Conservation (phyloP, 768 basidiomycete species). For the Mrakia frigida region DNA sequence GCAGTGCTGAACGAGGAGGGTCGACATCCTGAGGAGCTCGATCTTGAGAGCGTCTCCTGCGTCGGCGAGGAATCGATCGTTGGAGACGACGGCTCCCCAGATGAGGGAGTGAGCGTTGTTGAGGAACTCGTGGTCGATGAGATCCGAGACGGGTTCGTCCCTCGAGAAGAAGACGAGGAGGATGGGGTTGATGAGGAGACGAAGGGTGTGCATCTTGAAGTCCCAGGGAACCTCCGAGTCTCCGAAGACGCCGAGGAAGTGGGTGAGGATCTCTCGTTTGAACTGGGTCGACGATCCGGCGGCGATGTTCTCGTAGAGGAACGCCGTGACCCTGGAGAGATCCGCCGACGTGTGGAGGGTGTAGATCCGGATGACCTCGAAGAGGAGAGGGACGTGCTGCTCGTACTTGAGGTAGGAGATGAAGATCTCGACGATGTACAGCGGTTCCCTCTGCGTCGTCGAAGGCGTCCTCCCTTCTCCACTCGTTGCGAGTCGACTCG, state of each 20-base stretch:
- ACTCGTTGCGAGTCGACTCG: slow-evolving; percentile 31
- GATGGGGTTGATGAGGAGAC: slow-evolving; percentile 79
- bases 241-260: slow-evolving; percentile 81
- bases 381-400: slow-evolving; percentile 77
- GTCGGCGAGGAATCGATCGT: slow-evolving; percentile 27
- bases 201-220: slow-evolving; percentile 62
- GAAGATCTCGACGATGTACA: slow-evolving; percentile 70
- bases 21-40: slow-evolving; percentile 84
- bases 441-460: slow-evolving; percentile 45
- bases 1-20: slow-evolving; percentile 78
- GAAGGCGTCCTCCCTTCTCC: slow-evolving; percentile 36
- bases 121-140: slow-evolving; percentile 69
- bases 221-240: slow-evolving; percentile 58
- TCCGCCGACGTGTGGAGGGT: slow-evolving; percentile 76
- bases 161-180: slow-evolving; percentile 69
- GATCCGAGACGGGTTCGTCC: slow-evolving; percentile 51
- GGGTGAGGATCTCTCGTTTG: slow-evolving; percentile 74
- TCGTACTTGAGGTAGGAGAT: slow-evolving; percentile 50
- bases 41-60: slow-evolving; percentile 81
- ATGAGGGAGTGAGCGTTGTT: slow-evolving; percentile 52
- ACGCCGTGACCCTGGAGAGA: slow-evolving; percentile 67
- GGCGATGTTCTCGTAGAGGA: slow-evolving; percentile 81
- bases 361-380: slow-evolving; percentile 77
- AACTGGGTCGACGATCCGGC: slow-evolving; percentile 56
- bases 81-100: slow-evolving; percentile 63